Conservation (phyloP, 495 filamentous ascomycete species). For the Viridothelium virens region DNA sequence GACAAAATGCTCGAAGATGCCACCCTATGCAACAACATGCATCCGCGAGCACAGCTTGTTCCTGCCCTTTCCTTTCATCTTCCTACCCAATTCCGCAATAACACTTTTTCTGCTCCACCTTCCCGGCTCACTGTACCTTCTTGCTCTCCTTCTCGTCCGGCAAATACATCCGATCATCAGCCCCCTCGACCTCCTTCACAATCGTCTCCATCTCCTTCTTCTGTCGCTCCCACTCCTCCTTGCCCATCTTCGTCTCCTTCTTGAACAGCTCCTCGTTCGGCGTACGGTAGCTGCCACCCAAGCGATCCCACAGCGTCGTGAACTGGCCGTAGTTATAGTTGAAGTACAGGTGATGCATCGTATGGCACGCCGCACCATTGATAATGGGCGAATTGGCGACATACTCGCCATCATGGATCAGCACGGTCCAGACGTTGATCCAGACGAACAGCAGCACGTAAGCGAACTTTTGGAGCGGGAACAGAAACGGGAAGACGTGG, state of each 20-base stretch:
- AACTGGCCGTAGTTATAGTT: slow-evolving; percentile 99
- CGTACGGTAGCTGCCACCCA: slow-evolving; percentile 81
- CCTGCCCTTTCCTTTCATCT: too few relatives aligned
- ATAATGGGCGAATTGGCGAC: slow-evolving; percentile 78
- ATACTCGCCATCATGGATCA: slow-evolving; percentile 98
- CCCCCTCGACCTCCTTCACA: slow-evolving; percentile 75
- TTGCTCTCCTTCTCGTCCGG: slow-evolving; percentile 39
- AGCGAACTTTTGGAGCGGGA: slow-evolving; percentile 85
- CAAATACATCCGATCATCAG: slow-evolving; percentile 70
- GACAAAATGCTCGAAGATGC: too few relatives aligned
- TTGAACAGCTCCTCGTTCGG: slow-evolving; percentile 83
- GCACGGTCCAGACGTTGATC: slow-evolving; percentile 94
- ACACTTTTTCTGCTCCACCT: too few relatives aligned
- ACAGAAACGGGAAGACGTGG: slow-evolving; percentile 87
- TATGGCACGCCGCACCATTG: slow-evolving; percentile 94
- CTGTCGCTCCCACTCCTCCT: slow-evolving; percentile 74
- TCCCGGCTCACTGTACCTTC: slow-evolving; percentile 33
- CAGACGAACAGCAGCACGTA: slow-evolving; percentile 82
- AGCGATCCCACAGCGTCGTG: slow-evolving; percentile 87
- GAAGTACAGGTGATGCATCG: slow-evolving; percentile 96
- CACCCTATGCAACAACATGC: too few relatives aligned
- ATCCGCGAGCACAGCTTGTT: too few relatives aligned
- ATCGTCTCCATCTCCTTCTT: slow-evolving; percentile 78
- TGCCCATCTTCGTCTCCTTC: slow-evolving; percentile 80
- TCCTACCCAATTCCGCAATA: too few relatives aligned